Evolutionary conservation across 768 basidiomycete genomes (phyloP).

Genomic region (Fomitopsis serialis): DNA sequence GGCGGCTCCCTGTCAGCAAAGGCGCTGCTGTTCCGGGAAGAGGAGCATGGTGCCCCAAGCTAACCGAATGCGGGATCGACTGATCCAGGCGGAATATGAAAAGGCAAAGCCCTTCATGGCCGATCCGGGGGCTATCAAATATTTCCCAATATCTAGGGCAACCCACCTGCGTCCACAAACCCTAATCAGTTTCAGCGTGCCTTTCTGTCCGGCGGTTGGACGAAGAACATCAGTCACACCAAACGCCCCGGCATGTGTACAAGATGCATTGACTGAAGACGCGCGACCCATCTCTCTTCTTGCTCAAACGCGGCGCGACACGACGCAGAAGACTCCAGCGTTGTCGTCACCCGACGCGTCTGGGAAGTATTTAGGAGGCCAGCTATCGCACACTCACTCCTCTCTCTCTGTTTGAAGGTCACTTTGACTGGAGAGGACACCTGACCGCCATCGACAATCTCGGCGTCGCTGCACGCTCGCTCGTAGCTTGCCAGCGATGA

Average conservation of each 20-base stretch:
- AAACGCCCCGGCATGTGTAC: neutral
- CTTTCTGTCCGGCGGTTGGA: slow-evolving; percentile 5
- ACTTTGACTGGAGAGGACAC: neutral
- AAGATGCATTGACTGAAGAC: neutral
- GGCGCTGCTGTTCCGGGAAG: slow-evolving; percentile 1
- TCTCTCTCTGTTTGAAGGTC: neutral
- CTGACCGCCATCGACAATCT: too few species aligned
- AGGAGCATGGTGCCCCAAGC: slow-evolving; percentile 10
- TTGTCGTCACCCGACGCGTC: neutral
- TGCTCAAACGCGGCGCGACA: neutral
- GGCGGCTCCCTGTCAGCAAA: neutral
- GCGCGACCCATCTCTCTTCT: neutral
- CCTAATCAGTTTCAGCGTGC: slow-evolving; percentile 35
- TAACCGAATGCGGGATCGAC: slow-evolving; percentile 46
- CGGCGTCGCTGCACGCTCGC: neutral
- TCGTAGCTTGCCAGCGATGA: slow-evolving; percentile 10
- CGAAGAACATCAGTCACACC: slow-evolving; percentile 1
- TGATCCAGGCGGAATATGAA: slow-evolving; percentile 43
- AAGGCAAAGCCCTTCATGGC: slow-evolving; percentile 31
- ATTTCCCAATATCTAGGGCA: slow-evolving; percentile 37
- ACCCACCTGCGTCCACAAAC: slow-evolving; percentile 41
- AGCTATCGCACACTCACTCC: neutral
- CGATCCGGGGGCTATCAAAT: slow-evolving; percentile 28
- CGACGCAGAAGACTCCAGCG: neutral
- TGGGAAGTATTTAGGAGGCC: neutral